Conservation (phyloP, 805 yeast genomes). For the Hagleromyces aurorensis region DNA sequence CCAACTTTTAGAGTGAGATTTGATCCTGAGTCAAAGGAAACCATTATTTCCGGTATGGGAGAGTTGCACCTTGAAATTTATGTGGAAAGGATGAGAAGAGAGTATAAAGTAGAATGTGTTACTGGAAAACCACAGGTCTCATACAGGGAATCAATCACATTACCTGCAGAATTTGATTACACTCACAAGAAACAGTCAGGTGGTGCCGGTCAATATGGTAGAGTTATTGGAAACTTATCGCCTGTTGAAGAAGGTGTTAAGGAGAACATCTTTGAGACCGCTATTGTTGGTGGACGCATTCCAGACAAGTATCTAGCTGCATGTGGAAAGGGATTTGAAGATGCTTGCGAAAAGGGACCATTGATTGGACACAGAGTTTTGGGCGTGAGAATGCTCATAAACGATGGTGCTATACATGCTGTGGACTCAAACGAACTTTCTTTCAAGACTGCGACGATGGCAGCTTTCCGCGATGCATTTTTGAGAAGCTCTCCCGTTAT, state of each 20-base stretch:
- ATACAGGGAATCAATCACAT: constrained; percentile 84
- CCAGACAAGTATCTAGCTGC: constrained; percentile 92
- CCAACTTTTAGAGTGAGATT: constrained; percentile 93
- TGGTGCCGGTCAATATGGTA: constrained; percentile 99
- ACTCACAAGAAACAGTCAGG: constrained; percentile 98
- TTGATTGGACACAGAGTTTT: constrained; percentile 88
- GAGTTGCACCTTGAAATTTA: constrained; percentile 95
- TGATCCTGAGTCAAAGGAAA: constrained; percentile 89
- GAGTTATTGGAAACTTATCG: constrained; percentile 78
- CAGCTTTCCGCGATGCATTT: constrained; percentile 90
- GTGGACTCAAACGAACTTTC: constrained; percentile 97
- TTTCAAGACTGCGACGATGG: constrained; percentile 84
- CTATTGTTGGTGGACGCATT: constrained; percentile 93
- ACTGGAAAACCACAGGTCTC: constrained; percentile 98
- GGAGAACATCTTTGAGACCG: constrained; percentile 71
- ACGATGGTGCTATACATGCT: constrained; percentile 96
- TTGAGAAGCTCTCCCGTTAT: constrained; percentile 76
- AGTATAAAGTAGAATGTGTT: constrained; percentile 88
- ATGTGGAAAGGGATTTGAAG: constrained; percentile 92
- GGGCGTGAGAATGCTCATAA: constrained; percentile 86
- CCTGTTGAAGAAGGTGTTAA: constrained; percentile 45
- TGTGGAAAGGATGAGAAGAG: constrained; percentile 97
- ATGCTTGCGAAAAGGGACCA: constrained; percentile 93
- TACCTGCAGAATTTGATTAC: constrained; percentile 73
- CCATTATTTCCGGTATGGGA: constrained; percentile 92